Evolutionary conservation across 176 grass and related monocot genomes (phyloP), one percentile per base, ranked within the genome.

Genomic region (Bothriochloa decipiens): DNA sequence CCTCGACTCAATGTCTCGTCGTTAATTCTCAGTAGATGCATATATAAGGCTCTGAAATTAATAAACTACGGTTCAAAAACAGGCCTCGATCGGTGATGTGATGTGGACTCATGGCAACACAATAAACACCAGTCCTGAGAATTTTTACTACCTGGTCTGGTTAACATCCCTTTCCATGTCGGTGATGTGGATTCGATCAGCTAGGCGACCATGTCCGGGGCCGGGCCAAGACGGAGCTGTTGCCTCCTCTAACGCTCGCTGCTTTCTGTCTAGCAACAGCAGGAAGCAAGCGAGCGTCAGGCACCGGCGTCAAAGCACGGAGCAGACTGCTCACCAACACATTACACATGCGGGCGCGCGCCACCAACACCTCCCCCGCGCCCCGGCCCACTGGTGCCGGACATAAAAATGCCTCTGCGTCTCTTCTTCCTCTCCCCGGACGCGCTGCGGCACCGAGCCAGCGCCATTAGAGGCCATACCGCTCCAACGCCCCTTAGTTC

Each of bases 361-460:
- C 79, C 65, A 87, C 86, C 80, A 88, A 29, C 86, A 88, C 66
- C 86, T 66, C n/a, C 22, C 18, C 73, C 11, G 60, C 35, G 18
- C 52, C 52, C 55, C 55, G 7, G 55, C 68, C 75, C 87, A 68
- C 75, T 1, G 70, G 23, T n/a, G 74, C 70, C 62, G 32, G 28
- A 65, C 82, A 85, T 85, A 81, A 85, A 76, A 85, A 29, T 4
- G n/a, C 71, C 20, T 23, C 77, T 13, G 40, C 29, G 62, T 80
- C 76, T 16, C 86, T 75, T 85, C 87, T 72, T 78, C 87, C 65
- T 49, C 61, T 62, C 61, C 47, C 76, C 1, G 1, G 36, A 20
- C 50, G 39, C 27, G 26, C 70, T 63, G 47, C 16, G 39, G 26
- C 47, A 40, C 20, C 6, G 36, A 73, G 52, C 6, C 75, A 4